Evolutionary conservation across 768 basidiomycete species (phyloP), one percentile per base, ranked within the genome.

Genomic region (Boletus rex-veris): DNA sequence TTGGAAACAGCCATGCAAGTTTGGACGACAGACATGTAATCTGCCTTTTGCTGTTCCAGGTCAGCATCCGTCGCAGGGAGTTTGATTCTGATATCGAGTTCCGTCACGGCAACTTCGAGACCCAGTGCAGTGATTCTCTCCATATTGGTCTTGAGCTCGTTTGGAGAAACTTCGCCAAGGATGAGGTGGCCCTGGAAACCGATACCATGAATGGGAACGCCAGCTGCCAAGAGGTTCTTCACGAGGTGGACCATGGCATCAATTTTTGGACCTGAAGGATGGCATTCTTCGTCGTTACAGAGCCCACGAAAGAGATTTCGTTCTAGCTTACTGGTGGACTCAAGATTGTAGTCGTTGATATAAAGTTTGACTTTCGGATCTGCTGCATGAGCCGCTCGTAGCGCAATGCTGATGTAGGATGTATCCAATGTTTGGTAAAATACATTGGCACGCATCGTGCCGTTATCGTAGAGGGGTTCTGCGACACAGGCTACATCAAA

Each of bases 81-180:
- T 9, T 74, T 74, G 74, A 84, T 82, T 45, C 84, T 75, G 60
- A 82, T 81, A 62, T 87, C 85, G 47, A 87, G 76, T 63, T 86
- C 85, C 3, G 85, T 87, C 58, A 86, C 79, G 10, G 84, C 84
- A 28, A 86, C 80, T 60, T 86, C 85, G 39, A 87, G 71, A 5
- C 86, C 84, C 26, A 85, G 77, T 12, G 77, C 77, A 12, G 80
- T 75, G 63, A 86, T 80, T 47, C 76, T 73, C 55, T 77, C 63
- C 51, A 85, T 69, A 54, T 80, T 80, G 2, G 73, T 65, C 50
- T 77, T 70, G 45, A 86, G 65, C 9, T 70, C 53, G 16, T 59
- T 55, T 4, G 74, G 67, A 1, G 82, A 80, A 15, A 86, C 73
- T 55, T 77, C 60, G 19, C 83, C 84, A 28, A 85, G 78, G 60